Evolutionary conservation across 1,284 basidiomycete genomes (phyloP).

Genomic region (Cutaneotrichosporon spelunceum): DNA sequence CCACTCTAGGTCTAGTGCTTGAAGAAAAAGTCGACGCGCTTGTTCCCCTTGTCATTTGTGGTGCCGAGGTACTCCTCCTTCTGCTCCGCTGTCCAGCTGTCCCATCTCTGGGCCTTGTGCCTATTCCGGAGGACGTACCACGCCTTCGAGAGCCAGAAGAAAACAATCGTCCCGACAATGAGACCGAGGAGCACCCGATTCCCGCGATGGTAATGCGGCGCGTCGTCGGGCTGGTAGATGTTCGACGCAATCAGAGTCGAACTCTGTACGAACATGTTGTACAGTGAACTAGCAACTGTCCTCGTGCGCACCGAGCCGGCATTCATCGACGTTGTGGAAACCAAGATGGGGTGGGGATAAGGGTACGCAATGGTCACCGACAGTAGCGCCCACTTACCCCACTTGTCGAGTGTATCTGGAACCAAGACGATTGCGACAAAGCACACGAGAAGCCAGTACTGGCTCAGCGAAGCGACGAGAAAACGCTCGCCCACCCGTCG

Average conservation of each 20-base stretch:
- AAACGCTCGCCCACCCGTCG: constrained; percentile 35
- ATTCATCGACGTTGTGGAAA: constrained; percentile 36
- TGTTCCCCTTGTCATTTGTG: constrained; percentile 37
- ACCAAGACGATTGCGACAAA: constrained; percentile 31
- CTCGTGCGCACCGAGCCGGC: constrained; percentile 42
- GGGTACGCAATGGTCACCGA: constrained; percentile 25
- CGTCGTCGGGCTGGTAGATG: constrained; percentile 37
- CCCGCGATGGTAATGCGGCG: constrained; percentile 40
- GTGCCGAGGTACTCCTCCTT: constrained; percentile 33
- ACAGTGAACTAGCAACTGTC: constrained; percentile 39
- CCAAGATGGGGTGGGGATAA: constrained; percentile 25
- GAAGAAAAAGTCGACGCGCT: constrained; percentile 27
- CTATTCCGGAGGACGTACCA: constrained; percentile 34
- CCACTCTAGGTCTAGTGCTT: constrained; percentile 7
- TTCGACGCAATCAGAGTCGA: constrained; percentile 35
- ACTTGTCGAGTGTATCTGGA: constrained; percentile 26
- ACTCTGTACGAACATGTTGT: constrained; percentile 46
- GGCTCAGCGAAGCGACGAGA: constrained; percentile 19
- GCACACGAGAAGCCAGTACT: constrained; percentile 37
- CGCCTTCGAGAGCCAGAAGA: constrained; percentile 29
- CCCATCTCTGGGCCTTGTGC: constrained; percentile 33
- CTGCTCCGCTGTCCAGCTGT: constrained; percentile 28
- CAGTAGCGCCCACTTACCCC: constrained; percentile 26
- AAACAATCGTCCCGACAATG: constrained; percentile 23
- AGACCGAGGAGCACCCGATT: constrained; percentile 39